Conservation (phyloP, 495 filamentous ascomycete species). For the Neurospora sp. region DNA sequence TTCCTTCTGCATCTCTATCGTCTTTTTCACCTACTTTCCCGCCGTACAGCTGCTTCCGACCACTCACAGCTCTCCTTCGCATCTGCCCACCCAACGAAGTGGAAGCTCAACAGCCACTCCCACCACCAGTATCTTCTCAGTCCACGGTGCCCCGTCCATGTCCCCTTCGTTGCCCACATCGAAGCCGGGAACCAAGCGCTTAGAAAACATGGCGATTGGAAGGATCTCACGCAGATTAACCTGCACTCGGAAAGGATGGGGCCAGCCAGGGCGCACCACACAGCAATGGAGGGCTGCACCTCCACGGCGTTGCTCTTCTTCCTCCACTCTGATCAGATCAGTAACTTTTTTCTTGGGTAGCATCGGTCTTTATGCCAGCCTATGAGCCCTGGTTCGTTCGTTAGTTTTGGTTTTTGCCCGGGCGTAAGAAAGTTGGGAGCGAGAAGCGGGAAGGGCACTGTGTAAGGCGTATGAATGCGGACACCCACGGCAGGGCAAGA, state of each 20-base stretch:
- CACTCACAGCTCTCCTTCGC: conserved; percentile 9
- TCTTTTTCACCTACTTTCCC: conserved; percentile 1
- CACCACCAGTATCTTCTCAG: neutral
- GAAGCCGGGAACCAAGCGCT: neutral
- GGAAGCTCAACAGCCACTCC: neutral
- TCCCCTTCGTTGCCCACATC: neutral
- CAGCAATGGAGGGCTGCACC: neutral
- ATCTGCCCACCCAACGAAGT: neutral
- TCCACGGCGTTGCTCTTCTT: neutral
- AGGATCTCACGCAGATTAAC: neutral
- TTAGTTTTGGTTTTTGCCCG: neutral
- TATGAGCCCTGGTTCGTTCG: neutral
- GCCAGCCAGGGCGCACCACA: neutral
- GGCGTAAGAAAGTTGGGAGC: neutral
- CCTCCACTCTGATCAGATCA: neutral
- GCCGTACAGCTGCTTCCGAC: conserved; percentile 6
- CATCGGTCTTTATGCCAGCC: neutral
- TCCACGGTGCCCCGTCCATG: neutral
- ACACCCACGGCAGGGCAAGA: neutral
- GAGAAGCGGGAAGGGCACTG: neutral
- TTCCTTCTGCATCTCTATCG: conserved; percentile 4
- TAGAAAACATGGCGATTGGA: neutral
- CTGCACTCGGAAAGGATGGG: neutral
- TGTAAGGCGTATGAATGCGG: neutral
- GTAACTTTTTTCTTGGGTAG: neutral